These are phyloP conservation scores for Solanum sejunctum DNA, from an alignment of 257 asterid genomes.

Conservation along the genomic window DNA sequence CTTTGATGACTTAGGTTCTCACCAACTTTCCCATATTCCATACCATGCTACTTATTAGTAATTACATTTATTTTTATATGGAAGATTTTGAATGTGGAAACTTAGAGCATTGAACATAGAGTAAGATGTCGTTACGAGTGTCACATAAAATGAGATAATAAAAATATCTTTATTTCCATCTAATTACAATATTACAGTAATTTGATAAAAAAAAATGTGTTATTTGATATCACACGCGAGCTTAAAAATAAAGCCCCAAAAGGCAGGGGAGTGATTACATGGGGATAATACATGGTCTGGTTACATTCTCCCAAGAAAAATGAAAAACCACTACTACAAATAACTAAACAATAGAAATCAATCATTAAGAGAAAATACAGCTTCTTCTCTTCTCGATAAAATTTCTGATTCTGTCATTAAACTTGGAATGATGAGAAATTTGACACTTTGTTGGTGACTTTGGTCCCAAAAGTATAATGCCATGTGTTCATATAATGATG, in stretches of 20 bases:
- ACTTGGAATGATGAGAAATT: background rate
- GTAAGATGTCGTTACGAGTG: no score
- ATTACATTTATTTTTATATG: no score
- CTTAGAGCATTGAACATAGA: no score
- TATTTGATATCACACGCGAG: background rate
- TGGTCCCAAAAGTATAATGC: constrained; percentile 6
- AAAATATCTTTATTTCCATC: background rate
- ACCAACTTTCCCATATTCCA: no score
- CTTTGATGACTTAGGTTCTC: no score
- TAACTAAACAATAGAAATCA: background rate
- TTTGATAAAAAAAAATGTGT: background rate
- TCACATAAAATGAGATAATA: no score
- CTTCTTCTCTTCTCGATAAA: background rate
- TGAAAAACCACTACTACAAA: background rate
- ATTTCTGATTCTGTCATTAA: background rate
- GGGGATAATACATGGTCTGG: background rate
- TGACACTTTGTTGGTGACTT: constrained; percentile 5
- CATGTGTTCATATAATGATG: background rate
- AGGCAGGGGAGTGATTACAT: background rate
- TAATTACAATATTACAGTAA: background rate
- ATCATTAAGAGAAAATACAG: background rate
- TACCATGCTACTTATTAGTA: no score
- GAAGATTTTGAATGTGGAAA: no score
- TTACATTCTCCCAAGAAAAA: background rate
- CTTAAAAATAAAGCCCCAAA: background rate